phyloP scores from a whole-genome alignment of 2,329 filamentous ascomycete genomes.

The Penicillium sp. region DNA sequence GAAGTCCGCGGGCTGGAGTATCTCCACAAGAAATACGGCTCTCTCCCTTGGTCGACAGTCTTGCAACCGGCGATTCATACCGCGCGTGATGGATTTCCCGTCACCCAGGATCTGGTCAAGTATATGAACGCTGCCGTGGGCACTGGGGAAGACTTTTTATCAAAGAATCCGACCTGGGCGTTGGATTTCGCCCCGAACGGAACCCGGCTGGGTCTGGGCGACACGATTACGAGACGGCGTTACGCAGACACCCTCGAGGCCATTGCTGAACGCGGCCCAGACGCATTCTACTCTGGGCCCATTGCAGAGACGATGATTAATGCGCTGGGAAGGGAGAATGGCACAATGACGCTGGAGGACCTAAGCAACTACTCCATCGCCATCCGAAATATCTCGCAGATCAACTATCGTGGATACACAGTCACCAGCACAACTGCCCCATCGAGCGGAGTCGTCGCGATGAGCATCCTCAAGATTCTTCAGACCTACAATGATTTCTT shows the following conservation, averaged over 20 bases:
- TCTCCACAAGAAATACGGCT: slow-evolving; percentile 63
- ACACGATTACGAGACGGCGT: slow-evolving; percentile 74
- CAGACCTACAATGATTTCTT: slow-evolving; percentile 70
- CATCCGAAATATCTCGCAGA: slow-evolving; percentile 60
- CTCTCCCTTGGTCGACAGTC: slow-evolving; percentile 66
- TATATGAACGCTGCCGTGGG: slow-evolving; percentile 63
- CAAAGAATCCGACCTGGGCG: slow-evolving; percentile 74
- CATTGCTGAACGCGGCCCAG: slow-evolving; percentile 69
- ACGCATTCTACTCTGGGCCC: slow-evolving; percentile 70
- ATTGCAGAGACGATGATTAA: slow-evolving; percentile 72
- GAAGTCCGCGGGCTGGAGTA: slow-evolving; percentile 73
- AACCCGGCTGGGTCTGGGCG: slow-evolving; percentile 66
- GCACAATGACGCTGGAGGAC: slow-evolving; percentile 82
- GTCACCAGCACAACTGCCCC: slow-evolving; percentile 67
- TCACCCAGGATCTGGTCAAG: slow-evolving; percentile 69
- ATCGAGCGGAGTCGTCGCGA: slow-evolving; percentile 70
- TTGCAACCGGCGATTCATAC: slow-evolving; percentile 70
- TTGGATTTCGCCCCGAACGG: slow-evolving; percentile 86
- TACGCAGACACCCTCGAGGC: slow-evolving; percentile 76
- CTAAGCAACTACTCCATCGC: slow-evolving; percentile 69
- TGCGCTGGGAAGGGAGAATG: slow-evolving; percentile 65
- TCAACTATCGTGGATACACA: slow-evolving; percentile 67
- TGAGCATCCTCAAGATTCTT: slow-evolving; percentile 77
- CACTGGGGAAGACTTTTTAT: slow-evolving; percentile 62
- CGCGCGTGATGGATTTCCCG: slow-evolving; percentile 69